Evolutionary conservation across 129 eudicot species (phyloP).

Genomic region (Helichrysum umbraculigerum): DNA sequence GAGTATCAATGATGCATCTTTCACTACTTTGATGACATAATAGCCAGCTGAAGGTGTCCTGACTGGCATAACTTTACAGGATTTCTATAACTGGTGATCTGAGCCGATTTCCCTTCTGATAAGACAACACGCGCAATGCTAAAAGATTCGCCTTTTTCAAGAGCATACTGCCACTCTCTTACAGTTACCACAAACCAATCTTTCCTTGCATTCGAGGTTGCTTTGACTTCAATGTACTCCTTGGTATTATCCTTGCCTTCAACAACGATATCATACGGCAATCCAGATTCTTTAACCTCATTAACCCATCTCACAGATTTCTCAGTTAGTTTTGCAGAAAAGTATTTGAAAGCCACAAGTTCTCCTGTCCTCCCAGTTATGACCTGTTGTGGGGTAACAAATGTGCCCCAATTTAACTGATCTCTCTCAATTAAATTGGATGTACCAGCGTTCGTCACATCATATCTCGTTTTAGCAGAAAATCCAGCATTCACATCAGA

Average conservation of each 20-base stretch:
- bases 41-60: conserved; percentile 59
- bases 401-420: conserved; percentile 28
- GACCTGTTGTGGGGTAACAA: conserved; percentile 46
- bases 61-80: conserved; percentile 55
- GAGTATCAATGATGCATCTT: background rate
- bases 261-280: conserved; percentile 64
- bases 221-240: conserved; percentile 78
- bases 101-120: conserved; percentile 40
- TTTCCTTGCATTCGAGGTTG: conserved; percentile 52
- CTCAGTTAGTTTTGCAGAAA: conserved; percentile 30
- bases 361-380: conserved; percentile 66
- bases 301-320: conserved; percentile 63
- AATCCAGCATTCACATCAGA: conserved; percentile 8
- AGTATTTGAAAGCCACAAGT: conserved; percentile 54
- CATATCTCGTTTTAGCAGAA: background rate
- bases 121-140: conserved; percentile 67
- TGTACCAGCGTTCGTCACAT: conserved; percentile 12
- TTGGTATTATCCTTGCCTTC: conserved; percentile 34
- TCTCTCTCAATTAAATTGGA: conserved; percentile 33
- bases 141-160: conserved; percentile 64
- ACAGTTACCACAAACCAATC: conserved; percentile 60
- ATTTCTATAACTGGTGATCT: conserved; percentile 51
- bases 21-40: conserved; percentile 43
- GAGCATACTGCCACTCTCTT: conserved; percentile 77
- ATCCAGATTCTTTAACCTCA: conserved; percentile 59